Evolutionary conservation across 352 stramenopile genomes (phyloP), one percentile per base, ranked within the genome.

Genomic region (Globisporangium perplexum): DNA sequence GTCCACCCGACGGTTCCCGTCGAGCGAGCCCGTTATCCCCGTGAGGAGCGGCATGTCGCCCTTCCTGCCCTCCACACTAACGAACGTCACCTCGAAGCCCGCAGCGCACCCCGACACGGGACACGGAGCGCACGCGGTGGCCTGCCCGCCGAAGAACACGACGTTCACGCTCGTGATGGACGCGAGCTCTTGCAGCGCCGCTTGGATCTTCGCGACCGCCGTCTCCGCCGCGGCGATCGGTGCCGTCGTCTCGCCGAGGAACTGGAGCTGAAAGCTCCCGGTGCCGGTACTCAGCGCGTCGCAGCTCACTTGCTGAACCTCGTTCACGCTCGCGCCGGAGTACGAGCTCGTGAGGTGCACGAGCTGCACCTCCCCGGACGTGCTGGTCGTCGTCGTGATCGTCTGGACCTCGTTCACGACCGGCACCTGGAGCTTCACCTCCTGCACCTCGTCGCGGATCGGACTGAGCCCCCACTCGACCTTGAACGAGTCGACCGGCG

Each of bases 231-330:
- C 70, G 22, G 62, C 53, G 62, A 99, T 98, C 14, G 81, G 84
- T 8, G 79, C 77, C 6, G 93, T 98, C 17, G 78, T 97, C 46
- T 95, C 77, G 4, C 88, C 91, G n/a, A 78, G 42, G 30, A 98
- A 97, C 2, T 47, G 71, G 4, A 96, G 59, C 0, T 73, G 72
- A 64, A 99, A 98, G 23, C 69, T 82, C 6, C 95, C 95, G 0
- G 54, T 69, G 4, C 50, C 77, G 0, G 57, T 52, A 42, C 76
- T 90, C 33, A 68, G 79, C 10, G 90, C 93, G 62, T 98, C 95
- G 57, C 96, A 99, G 6, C 68, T 77, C 38, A 98, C 77, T 24
- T 76, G 64, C 68, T 99, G 95, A 3, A 96, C 68, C 71, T 98
- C 94, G 23, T 60, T 79, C 7, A 55, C 54, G 7, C 65, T 31